Percentiles rank a stretch among this genome's conserved stretches.
phyloP scores from a whole-genome alignment of 129 eudicot genomes.

The Centella asiatica region DNA sequence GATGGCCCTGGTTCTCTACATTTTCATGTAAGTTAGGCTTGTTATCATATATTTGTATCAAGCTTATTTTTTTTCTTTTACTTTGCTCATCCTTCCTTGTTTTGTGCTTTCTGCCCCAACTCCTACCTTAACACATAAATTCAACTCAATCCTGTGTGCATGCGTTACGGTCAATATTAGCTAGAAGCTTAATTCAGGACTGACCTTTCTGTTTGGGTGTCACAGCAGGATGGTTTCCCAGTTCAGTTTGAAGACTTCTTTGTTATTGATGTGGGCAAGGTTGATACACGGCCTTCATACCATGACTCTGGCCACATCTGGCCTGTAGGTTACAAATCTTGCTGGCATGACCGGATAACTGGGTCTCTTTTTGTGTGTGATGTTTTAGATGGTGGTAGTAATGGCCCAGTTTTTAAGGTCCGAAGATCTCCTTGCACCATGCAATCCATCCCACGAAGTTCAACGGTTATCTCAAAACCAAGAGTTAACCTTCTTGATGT shows the following conservation, averaged over 20 bases:
- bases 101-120: background rate
- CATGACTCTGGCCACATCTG: slow-evolving; percentile 58
- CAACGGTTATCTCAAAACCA: slow-evolving; percentile 49
- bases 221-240: slow-evolving; percentile 64
- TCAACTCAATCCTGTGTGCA: background rate
- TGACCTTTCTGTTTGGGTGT: slow-evolving; percentile 3
- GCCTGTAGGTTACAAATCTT: slow-evolving; percentile 84
- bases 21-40: slow-evolving; percentile 35
- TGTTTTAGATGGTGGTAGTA: slow-evolving; percentile 62
- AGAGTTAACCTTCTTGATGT: slow-evolving; percentile 14
- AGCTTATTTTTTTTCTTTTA: background rate
- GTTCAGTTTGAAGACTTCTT: slow-evolving; percentile 74
- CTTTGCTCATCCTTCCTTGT: no score
- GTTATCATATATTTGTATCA: background rate
- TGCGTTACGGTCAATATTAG: background rate
- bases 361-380: slow-evolving; percentile 71
- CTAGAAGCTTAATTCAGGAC: slow-evolving; percentile 3
- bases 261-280: slow-evolving; percentile 54
- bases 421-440: slow-evolving; percentile 61
- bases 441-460: slow-evolving; percentile 58
- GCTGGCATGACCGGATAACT: slow-evolving; percentile 90
- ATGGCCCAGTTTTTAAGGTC: slow-evolving; percentile 63
- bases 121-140: no score
- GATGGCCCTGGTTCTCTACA: slow-evolving; percentile 18
- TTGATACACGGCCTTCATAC: slow-evolving; percentile 59